Percentiles rank a stretch among this genome's conserved stretches.
Evolutionary conservation across 2,329 filamentous ascomycete genomes (phyloP).

Genomic region (Trematosphaeria pertusa): DNA sequence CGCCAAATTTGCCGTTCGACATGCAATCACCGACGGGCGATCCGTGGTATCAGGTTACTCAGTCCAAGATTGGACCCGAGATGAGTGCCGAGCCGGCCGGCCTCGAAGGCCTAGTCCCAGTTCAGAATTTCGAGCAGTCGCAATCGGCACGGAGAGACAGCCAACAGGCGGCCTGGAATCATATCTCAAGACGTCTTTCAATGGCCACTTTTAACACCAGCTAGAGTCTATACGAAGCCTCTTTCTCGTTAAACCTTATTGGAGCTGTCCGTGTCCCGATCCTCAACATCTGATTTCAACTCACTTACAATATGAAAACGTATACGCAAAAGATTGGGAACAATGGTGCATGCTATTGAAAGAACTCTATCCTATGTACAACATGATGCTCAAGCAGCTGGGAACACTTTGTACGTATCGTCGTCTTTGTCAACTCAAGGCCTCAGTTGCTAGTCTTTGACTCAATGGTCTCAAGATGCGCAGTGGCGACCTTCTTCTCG

Average conservation of each 20-base stretch:
- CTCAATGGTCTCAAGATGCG: conserved; percentile 34
- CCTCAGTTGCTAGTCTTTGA: conserved; percentile 17
- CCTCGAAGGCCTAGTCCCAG: conserved; percentile 28
- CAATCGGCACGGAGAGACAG: conserved; percentile 22
- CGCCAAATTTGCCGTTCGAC: conserved; percentile 39
- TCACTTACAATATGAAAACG: too few relatives aligned
- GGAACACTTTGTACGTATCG: too few relatives aligned
- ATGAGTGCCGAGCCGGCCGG: conserved; percentile 16
- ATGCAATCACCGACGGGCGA: conserved; percentile 36
- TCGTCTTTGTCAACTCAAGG: too few relatives aligned
- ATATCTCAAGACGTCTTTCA: conserved; percentile 39
- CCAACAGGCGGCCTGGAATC: conserved; percentile 41
- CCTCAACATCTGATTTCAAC: too few relatives aligned
- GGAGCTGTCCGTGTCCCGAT: too few relatives aligned
- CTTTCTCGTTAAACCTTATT: too few relatives aligned
- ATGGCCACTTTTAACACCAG: conserved; percentile 26
- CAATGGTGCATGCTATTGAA: too few relatives aligned
- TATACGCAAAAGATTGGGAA: too few relatives aligned
- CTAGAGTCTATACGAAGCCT: too few relatives aligned
- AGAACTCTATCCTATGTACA: too few relatives aligned
- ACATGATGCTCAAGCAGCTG: too few relatives aligned
- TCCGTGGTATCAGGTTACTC: conserved; percentile 44
- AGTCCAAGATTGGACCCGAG: conserved; percentile 39
- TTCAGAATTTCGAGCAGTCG: conserved; percentile 15
- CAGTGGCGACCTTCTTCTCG: conserved; percentile 28